Conservation (phyloP, 805 yeast species). For the Saccharomycopsis amapae region DNA sequence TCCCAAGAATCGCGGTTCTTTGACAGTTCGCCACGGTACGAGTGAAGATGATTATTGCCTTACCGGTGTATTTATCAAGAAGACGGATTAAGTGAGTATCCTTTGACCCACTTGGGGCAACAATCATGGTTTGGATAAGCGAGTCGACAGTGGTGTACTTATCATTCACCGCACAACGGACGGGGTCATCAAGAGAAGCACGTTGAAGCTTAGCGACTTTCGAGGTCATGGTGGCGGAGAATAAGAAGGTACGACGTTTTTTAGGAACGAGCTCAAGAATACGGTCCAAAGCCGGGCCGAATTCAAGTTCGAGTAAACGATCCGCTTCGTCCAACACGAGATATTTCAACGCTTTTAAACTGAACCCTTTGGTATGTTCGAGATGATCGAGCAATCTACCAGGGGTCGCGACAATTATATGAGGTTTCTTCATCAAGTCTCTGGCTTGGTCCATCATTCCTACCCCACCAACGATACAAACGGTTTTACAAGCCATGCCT, state of each 20-base stretch:
- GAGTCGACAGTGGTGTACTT: slow-evolving; percentile 92
- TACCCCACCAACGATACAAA: slow-evolving; percentile 95
- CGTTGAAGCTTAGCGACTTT: slow-evolving; percentile 92
- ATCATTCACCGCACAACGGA: slow-evolving; percentile 80
- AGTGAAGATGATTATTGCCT: slow-evolving; percentile 82
- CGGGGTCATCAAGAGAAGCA: slow-evolving; percentile 85
- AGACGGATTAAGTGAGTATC: slow-evolving; percentile 81
- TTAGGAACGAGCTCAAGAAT: slow-evolving; percentile 78
- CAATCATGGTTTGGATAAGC: slow-evolving; percentile 80
- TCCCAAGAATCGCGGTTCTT: slow-evolving; percentile 73
- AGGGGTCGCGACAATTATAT: slow-evolving; percentile 91
- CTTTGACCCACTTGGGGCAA: slow-evolving; percentile 87
- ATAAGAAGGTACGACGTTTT: slow-evolving; percentile 70
- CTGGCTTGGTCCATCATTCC: slow-evolving; percentile 97
- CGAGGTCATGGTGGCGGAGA: slow-evolving; percentile 94
- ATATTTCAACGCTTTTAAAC: slow-evolving; percentile 67
- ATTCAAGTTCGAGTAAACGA: slow-evolving; percentile 89
- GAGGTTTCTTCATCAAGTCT: slow-evolving; percentile 90
- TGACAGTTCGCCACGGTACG: slow-evolving; percentile 95
- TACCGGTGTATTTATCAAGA: slow-evolving; percentile 76
- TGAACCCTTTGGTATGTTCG: slow-evolving; percentile 86
- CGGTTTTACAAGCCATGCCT: slow-evolving; percentile 84
- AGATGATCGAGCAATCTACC: slow-evolving; percentile 90
- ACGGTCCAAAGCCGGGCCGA: slow-evolving; percentile 88
- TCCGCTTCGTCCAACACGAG: slow-evolving; percentile 97